Conservation (phyloP, 208 protist genomes). For the Leishmania aethiopica region DNA sequence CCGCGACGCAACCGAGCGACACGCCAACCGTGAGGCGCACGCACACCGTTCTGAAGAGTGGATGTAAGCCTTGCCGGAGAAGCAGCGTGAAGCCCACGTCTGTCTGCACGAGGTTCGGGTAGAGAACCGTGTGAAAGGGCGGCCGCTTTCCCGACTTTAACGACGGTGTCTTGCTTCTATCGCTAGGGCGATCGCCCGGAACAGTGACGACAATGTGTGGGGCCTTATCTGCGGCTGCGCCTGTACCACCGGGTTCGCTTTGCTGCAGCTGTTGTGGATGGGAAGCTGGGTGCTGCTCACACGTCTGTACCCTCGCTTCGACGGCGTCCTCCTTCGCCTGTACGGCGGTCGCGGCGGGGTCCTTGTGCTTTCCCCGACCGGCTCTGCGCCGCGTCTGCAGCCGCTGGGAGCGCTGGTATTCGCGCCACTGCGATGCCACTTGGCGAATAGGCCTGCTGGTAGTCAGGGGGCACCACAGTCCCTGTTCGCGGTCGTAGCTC, state of each 20-base stretch:
- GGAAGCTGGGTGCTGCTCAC: conserved; percentile 11
- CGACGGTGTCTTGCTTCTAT: not conserved
- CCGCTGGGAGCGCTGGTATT: not conserved
- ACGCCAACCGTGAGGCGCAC: conserved; percentile 47
- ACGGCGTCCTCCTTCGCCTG: conserved; percentile 9
- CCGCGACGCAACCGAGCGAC: conserved; percentile 37
- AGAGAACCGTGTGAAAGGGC: conserved; percentile 62
- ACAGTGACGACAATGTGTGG: conserved; percentile 12
- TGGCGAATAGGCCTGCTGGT: conserved; percentile 32
- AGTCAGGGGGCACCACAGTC: conserved; percentile 57
- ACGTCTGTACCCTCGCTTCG: conserved; percentile 23
- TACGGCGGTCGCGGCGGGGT: conserved; percentile 13
- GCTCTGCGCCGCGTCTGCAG: conserved; percentile 1
- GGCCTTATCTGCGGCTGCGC: not conserved
- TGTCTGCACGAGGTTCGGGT: conserved; percentile 66
- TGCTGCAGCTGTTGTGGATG: not conserved
- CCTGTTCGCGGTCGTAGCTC: conserved; percentile 45
- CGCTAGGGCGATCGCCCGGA: not conserved
- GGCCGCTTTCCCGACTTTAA: conserved; percentile 14
- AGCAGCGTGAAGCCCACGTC: conserved; percentile 49
- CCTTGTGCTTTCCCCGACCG: conserved; percentile 9
- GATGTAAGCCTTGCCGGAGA: conserved; percentile 46
- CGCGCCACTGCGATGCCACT: conserved; percentile 27
- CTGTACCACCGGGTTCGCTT: not conserved
- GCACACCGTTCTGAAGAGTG: conserved; percentile 22